phyloP scores from a whole-genome alignment of 2,329 filamentous ascomycete genomes.

The Xylaria sp. region DNA sequence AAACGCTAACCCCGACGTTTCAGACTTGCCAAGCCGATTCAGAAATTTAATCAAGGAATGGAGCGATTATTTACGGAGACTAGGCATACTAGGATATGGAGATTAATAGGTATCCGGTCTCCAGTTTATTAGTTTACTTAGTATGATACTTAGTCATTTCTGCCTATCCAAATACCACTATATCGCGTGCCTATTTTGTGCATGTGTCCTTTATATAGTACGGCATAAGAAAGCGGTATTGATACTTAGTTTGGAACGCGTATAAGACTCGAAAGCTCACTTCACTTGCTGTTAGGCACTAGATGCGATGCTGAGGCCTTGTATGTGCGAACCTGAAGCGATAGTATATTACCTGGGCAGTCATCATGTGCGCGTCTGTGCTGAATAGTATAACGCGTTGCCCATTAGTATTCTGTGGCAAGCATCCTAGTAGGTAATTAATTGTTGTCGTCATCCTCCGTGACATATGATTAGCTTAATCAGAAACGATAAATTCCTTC shows the following conservation, averaged over 20 bases:
- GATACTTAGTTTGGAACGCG: neutral
- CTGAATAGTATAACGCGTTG: neutral
- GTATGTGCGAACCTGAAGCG: neutral
- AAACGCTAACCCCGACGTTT: constrained; percentile 29
- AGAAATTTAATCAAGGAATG: constrained; percentile 13
- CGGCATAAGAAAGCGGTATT: neutral
- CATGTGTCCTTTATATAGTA: neutral
- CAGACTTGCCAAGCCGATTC: constrained; percentile 33
- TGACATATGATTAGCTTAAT: constrained; percentile 13
- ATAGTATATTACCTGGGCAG: neutral
- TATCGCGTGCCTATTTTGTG: neutral
- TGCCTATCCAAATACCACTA: neutral
- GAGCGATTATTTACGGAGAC: constrained; percentile 10
- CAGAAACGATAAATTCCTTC: constrained; percentile 27
- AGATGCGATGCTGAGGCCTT: neutral
- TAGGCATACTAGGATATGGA: neutral
- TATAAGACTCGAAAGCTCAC: neutral
- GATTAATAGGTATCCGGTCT: constrained; percentile 5
- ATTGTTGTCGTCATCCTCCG: constrained; percentile 23
- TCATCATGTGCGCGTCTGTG: neutral
- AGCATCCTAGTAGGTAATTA: constrained; percentile 8
- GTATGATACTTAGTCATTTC: neutral
- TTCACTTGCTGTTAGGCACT: neutral
- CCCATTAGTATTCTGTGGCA: constrained; percentile 8
- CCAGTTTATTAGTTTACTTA: constrained; percentile 5